Evolutionary conservation across 306 rosid genomes (phyloP), one percentile per base, ranked within the genome.

Genomic region (Hippophae rhamnoides): DNA sequence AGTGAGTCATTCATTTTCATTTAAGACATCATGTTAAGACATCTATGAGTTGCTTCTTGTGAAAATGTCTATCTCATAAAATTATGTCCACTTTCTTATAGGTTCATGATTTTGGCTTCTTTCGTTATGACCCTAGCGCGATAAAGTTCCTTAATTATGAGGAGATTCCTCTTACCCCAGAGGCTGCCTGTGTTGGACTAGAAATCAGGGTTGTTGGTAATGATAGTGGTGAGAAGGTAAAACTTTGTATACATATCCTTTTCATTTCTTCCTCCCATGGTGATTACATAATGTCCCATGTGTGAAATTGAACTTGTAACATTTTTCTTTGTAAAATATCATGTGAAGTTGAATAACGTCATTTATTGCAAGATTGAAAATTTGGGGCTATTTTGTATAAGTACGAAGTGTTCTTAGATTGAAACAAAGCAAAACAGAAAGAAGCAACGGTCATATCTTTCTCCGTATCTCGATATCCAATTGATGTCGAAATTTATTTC

Each of bases 41-140:
- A 31, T 31, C 38, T 31, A 31, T 31, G 3, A 31, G 38, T 31
- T 31, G 38, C 50, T 8, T 45, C 10, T 1, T 57, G 52, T 49
- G 23, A 55, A 65, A 60, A 48, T 62, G 60, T 56, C 44, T 49
- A 50, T 67, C 58, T 58, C 14, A 62, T 68, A 65, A 57, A 31
- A 58, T 42, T 61, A 18, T 18, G 9, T 64, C 13, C 72, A 47
- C 52, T 14, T 67, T 47, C 25, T 31, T 63, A 54, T 72, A 90
- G 98, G 98, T 90, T 47, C 98, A 90, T 67, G 98, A 90, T 81
- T 90, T 90, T 81, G 98, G 98, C 57, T 90, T 90, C 86, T 90
- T 85, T 76, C 79, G 83, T 12, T 90, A 87, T 73, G 89, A 90
- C 74, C 96, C 96, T 18, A 55, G 78, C 56, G 87, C 86, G 52